Evolutionary conservation across 2,329 filamentous ascomycete species (phyloP).

Genomic region (Pseudogymnoascus sp.): DNA sequence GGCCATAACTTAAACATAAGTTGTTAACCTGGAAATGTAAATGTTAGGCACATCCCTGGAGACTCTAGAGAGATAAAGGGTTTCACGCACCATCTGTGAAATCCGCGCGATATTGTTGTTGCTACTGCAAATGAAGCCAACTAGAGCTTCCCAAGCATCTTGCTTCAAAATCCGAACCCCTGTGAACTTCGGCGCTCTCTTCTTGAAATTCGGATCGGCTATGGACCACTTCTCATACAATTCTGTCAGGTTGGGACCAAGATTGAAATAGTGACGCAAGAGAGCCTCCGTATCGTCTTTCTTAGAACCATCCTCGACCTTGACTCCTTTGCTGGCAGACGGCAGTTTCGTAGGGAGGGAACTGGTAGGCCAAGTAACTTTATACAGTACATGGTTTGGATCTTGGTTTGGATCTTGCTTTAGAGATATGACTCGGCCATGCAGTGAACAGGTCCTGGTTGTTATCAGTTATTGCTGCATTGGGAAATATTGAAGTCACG

Average conservation of each 20-base stretch:
- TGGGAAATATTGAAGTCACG: constrained; percentile 1
- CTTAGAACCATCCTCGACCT: constrained; percentile 14
- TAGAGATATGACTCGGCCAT: constrained; percentile 75
- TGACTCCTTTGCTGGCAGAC: constrained; percentile 16
- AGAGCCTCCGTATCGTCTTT: constrained; percentile 65
- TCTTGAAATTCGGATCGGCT: constrained; percentile 79
- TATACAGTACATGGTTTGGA: constrained; percentile 67
- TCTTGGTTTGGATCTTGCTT: constrained; percentile 82
- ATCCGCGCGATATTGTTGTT: constrained; percentile 98
- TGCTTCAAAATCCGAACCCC: constrained; percentile 89
- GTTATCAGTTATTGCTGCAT: constrained; percentile 17
- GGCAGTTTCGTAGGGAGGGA: constrained; percentile 31
- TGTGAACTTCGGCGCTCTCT: constrained; percentile 76
- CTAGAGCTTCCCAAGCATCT: constrained; percentile 88
- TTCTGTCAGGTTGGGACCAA: constrained; percentile 63
- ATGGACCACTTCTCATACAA: constrained; percentile 84
- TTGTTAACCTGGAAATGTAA: constrained; percentile 57
- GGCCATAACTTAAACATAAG: constrained; percentile 77
- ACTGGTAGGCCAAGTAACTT: constrained; percentile 49
- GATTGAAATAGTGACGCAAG: constrained; percentile 77
- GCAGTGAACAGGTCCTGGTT: constrained; percentile 67
- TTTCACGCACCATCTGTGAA: constrained; percentile 68
- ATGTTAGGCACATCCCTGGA: background rate
- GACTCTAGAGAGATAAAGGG: background rate
- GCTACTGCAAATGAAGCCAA: constrained; percentile 96